Percentiles rank a stretch among this genome's conserved stretches.
Evolutionary conservation across 352 stramenopile genomes (phyloP).

Genomic region (Globisporangium acanthophoron): DNA sequence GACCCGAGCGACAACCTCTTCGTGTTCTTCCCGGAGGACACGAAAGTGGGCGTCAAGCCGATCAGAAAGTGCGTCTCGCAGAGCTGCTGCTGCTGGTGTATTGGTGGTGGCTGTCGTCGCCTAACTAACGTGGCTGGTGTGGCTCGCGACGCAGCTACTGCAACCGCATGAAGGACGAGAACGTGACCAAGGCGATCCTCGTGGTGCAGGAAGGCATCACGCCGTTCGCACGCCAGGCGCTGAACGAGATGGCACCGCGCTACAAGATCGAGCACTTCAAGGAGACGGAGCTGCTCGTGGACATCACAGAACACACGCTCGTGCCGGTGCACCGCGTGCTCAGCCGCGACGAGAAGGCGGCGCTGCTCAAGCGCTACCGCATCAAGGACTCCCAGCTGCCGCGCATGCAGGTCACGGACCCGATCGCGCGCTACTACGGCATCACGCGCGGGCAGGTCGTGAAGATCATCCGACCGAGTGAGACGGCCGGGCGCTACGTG

Average conservation of each 20-base stretch:
- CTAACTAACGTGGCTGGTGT: not conserved
- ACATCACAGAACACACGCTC: slow-evolving; percentile 99
- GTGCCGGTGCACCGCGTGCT: slow-evolving; percentile 98
- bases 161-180: slow-evolving; percentile 97
- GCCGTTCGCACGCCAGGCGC: slow-evolving; percentile 95
- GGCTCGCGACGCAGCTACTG: slow-evolving; percentile 45
- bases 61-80: slow-evolving; percentile 86
- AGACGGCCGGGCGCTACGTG: slow-evolving; percentile 99
- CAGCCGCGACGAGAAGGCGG: slow-evolving; percentile 94
- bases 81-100: too few species aligned
- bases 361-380: slow-evolving; percentile 98
- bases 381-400: slow-evolving; percentile 99
- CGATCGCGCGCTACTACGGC: slow-evolving; percentile 96
- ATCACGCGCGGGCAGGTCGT: slow-evolving; percentile 98
- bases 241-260: slow-evolving; percentile 92
- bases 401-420: slow-evolving; percentile 98
- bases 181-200: slow-evolving; percentile 97
- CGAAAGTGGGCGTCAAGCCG: slow-evolving; percentile 98
- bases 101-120: too few species aligned
- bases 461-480: slow-evolving; percentile 99
- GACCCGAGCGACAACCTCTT: slow-evolving; percentile 95
- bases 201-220: slow-evolving; percentile 96
- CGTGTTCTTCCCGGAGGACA: slow-evolving; percentile 99
- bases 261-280: slow-evolving; percentile 97
- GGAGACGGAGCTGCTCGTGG: slow-evolving; percentile 98